A percentile compares a stretch with the other conserved stretches of the same genome.
Conservation (phyloP, 371 early-diverging fungal species). For the Rhizopus delemar region DNA sequence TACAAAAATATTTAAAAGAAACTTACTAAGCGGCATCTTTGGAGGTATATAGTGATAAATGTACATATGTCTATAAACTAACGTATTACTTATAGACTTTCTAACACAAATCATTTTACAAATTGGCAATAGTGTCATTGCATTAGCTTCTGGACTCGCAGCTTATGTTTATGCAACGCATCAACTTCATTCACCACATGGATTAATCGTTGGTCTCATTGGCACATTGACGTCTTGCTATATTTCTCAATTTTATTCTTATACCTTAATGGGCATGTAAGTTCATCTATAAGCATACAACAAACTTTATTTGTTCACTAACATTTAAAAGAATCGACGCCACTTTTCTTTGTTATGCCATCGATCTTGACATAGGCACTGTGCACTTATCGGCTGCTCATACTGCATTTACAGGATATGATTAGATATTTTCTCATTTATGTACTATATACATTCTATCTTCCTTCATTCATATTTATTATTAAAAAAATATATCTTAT, state of each 20-base stretch:
- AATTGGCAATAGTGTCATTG: slow-evolving; percentile 56
- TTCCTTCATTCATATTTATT: not conserved
- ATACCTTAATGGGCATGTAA: slow-evolving; percentile 78
- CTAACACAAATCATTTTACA: slow-evolving; percentile 57
- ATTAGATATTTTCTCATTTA: slow-evolving; percentile 5
- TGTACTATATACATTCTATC: not conserved
- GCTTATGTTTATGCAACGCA: slow-evolving; percentile 70
- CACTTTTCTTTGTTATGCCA: slow-evolving; percentile 76
- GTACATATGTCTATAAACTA: not conserved
- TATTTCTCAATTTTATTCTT: slow-evolving; percentile 67
- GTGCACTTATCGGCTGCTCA: slow-evolving; percentile 51
- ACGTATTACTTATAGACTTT: slow-evolving; percentile 39
- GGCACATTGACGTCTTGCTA: slow-evolving; percentile 68
- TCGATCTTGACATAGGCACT: slow-evolving; percentile 75
- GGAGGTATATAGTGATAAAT: slow-evolving; percentile 43
- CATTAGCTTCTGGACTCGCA: slow-evolving; percentile 60
- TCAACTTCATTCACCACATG: slow-evolving; percentile 65
- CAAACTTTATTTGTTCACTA: not conserved
- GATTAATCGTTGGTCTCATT: slow-evolving; percentile 67
- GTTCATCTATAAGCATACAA: slow-evolving; percentile 21
- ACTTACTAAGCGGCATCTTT: slow-evolving; percentile 67
- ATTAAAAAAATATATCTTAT: not conserved
- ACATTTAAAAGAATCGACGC: slow-evolving; percentile 71
- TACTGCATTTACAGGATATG: slow-evolving; percentile 32
- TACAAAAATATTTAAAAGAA: slow-evolving; percentile 74